Conservation (phyloP, 805 yeast species). For the Clavispora vitiphila region DNA sequence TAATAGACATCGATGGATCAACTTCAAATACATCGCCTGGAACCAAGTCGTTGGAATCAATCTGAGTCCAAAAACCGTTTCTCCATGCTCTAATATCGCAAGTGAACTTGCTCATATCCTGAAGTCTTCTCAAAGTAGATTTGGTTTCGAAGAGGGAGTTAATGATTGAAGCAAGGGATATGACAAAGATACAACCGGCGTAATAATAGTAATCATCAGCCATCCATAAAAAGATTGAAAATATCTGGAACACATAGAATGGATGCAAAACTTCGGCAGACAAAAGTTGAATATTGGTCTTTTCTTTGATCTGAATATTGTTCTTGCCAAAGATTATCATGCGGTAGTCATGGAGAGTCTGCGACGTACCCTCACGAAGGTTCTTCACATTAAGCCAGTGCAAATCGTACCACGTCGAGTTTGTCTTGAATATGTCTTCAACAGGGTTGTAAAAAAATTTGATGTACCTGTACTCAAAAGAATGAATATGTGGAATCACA, state of each 20-base stretch:
- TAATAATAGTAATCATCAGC: conserved; percentile 90
- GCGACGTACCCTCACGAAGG: conserved; percentile 65
- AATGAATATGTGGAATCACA: conserved; percentile 60
- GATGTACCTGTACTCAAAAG: conserved; percentile 79
- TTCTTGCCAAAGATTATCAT: conserved; percentile 72
- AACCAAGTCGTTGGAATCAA: conserved; percentile 71
- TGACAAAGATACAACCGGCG: conserved; percentile 85
- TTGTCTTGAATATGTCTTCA: conserved; percentile 79
- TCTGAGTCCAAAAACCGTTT: conserved; percentile 87
- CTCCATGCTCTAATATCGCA: conserved; percentile 87
- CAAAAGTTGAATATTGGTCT: conserved; percentile 57
- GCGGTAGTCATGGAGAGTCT: conserved; percentile 64
- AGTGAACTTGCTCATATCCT: conserved; percentile 66
- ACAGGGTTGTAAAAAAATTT: conserved; percentile 79
- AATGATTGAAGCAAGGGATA: conserved; percentile 73
- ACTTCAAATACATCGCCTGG: conserved; percentile 96
- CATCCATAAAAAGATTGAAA: conserved; percentile 87
- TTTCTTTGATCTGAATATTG: conserved; percentile 69
- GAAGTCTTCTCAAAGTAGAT: conserved; percentile 63
- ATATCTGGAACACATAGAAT: conserved; percentile 89
- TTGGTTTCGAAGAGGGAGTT: conserved; percentile 86
- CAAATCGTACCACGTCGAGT: conserved; percentile 80
- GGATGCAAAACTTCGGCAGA: conserved; percentile 92
- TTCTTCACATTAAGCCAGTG: conserved; percentile 62
- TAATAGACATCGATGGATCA: conserved; percentile 65